A percentile compares a stretch with the other conserved stretches of the same genome.
These are phyloP conservation scores for Brettanomyces nanus DNA, from an alignment of 805 yeast genomes.

Conservation along the genomic window DNA sequence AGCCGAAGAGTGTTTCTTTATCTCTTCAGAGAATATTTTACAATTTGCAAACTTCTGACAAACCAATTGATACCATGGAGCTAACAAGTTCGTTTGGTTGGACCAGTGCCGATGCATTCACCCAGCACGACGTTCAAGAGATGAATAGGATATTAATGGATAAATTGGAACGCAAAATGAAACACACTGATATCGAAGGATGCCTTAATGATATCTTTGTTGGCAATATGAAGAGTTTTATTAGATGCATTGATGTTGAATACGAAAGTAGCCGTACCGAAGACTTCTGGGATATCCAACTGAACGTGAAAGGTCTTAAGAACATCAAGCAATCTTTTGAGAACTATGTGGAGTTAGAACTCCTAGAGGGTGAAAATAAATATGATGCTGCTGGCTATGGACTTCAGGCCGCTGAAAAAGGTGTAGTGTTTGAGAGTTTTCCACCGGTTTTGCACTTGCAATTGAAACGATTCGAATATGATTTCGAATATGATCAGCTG, in stretches of 20 bases:
- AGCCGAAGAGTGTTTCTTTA: conserved; percentile 55
- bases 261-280: conserved; percentile 88
- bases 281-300: conserved; percentile 97
- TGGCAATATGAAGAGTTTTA: conserved; percentile 93
- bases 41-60: conserved; percentile 60
- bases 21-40: conserved; percentile 88
- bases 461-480: conserved; percentile 89
- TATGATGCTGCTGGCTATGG: conserved; percentile 89
- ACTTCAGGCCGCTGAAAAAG: conserved; percentile 92
- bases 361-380: conserved; percentile 90
- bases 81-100: conserved; percentile 93
- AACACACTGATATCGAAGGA: conserved; percentile 73
- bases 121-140: conserved; percentile 98
- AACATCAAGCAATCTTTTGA: conserved; percentile 69
- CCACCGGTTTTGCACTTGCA: conserved; percentile 94
- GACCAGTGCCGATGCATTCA: conserved; percentile 92
- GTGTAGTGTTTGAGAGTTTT: conserved; percentile 82
- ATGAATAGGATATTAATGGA: conserved; percentile 94
- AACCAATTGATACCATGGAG: conserved; percentile 78
- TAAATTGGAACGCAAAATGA: conserved; percentile 82
- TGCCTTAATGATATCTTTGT: conserved; percentile 77
- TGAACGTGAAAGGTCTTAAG: conserved; percentile 79
- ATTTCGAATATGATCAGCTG: conserved; percentile 79
- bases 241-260: conserved; percentile 86
- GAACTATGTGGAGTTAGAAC: conserved; percentile 82